Base-by-base conservation (phyloP, 441 rosid species). In the Euphorbia celastroides region DNA sequence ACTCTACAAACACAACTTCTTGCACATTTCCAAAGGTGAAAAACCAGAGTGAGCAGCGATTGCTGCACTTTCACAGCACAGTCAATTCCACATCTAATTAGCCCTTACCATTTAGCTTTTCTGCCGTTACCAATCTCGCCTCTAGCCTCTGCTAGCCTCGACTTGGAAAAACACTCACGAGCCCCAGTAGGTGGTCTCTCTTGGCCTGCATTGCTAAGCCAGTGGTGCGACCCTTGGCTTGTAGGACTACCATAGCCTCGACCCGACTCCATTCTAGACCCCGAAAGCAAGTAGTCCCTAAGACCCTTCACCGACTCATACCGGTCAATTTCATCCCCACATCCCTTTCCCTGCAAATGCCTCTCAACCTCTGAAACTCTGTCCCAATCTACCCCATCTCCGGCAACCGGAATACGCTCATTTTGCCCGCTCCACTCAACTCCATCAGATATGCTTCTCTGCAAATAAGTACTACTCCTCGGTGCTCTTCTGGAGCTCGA, bases 401-500 rank as follows among this genome's bases (percentile, higher is more conserved):
- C 85, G 6, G 80, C 51, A 65, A 80, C 72, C 28, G 80, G 80
- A 23, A 72, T 81, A 78, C 78, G 79, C 69, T 82, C 90, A 42
- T 78, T 85, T 60, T 84, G 88, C 46, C 72, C 67, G 26, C 78
- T 80, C 91, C 87, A 84, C 28, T 89, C 95, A 59, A 86, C 88
- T 81, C 88, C 93, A 74, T 94, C 99, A 0, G 97, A 92, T 68
- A 82, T 71, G 71, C 94, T 92, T 77, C 94, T 81, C 36, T 85
- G 97, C 65, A 89, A 74, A 62, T 88, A 83, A 67, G 85, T 75
- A 51, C 79, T 75, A 46, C 79, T 84, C 68, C 81, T 89, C 76
- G 84, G 71, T 54, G 60, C 64, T 70, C 69, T 81, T 62, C 79
- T 76, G 6, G 92, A 85, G 70, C 84, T 82, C 42, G 96, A 79